Conservation (phyloP, 257 asterid species). For the Scutellaria minor region DNA sequence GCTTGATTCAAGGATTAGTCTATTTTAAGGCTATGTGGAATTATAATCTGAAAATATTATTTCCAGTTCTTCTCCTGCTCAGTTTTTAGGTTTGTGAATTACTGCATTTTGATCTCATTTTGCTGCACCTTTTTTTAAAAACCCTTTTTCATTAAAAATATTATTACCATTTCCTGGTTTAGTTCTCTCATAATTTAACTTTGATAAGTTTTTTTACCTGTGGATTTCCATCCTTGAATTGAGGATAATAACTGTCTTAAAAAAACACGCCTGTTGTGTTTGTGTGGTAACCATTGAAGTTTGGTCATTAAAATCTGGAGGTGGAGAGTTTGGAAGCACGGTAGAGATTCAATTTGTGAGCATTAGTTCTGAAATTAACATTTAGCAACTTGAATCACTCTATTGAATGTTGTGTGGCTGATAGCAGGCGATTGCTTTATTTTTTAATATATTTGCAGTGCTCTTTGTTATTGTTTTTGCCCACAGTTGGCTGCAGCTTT, state of each 20-base stretch:
- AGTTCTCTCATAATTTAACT: not conserved
- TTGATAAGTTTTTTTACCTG: not conserved
- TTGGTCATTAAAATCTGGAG: not conserved
- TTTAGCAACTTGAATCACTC: not conserved
- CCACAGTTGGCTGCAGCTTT: conserved; percentile 14
- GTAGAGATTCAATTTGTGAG: conserved; percentile 2
- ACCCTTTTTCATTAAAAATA: not conserved
- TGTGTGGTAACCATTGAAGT: conserved; percentile 17
- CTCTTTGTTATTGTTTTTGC: not conserved
- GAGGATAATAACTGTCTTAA: not conserved
- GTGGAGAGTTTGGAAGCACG: conserved; percentile 6
- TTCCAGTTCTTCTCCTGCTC: not conserved
- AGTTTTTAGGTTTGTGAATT: not conserved
- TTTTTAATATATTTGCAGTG: not conserved
- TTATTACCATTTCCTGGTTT: not conserved
- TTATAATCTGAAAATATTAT: not conserved
- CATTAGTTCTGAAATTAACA: conserved; percentile 6
- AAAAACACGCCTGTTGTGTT: not conserved
- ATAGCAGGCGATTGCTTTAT: too few relatives aligned
- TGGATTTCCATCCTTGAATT: conserved; percentile 1
- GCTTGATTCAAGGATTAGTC: conserved; percentile 11
- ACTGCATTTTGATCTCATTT: conserved; percentile 7
- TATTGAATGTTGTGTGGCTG: not conserved
- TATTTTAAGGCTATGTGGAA: not conserved
- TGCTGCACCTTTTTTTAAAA: not conserved